Conservation (phyloP, 768 basidiomycete genomes). For the Lactifluus echinatus region DNA sequence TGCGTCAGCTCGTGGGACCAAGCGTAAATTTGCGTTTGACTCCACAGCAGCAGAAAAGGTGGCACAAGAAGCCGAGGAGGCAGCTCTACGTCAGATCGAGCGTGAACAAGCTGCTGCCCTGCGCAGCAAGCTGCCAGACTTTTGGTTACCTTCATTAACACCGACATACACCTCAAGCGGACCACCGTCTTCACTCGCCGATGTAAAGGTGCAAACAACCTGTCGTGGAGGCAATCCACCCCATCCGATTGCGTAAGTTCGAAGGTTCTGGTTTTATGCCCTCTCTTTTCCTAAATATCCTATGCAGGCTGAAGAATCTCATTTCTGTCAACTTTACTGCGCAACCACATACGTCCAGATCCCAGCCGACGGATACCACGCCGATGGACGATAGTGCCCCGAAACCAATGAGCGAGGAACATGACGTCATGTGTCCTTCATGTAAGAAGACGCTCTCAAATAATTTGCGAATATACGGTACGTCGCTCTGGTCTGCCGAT, state of each 20-base stretch:
- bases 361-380: conserved; percentile 29
- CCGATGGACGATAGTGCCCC: conserved; percentile 27
- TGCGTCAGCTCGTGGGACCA: conserved; percentile 46
- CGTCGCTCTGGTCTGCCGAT: conserved; percentile 25
- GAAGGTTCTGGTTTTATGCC: not conserved
- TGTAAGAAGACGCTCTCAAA: conserved; percentile 85
- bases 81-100: conserved; percentile 75
- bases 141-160: conserved; percentile 92
- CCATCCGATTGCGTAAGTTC: conserved; percentile 68
- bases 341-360: conserved; percentile 28
- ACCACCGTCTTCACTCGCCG: conserved; percentile 56
- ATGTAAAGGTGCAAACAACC: conserved; percentile 80
- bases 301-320: conserved; percentile 67
- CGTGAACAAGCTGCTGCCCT: conserved; percentile 78
- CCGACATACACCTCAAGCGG: conserved; percentile 65
- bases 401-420: conserved; percentile 44
- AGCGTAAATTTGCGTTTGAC: conserved; percentile 85
- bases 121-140: conserved; percentile 87
- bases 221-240: conserved; percentile 76
- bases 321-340: conserved; percentile 74
- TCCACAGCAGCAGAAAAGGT: conserved; percentile 59
- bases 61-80: conserved; percentile 78
- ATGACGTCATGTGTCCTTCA: conserved; percentile 71
- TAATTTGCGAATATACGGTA: conserved; percentile 60
- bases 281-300: conserved; percentile 7